These are phyloP conservation scores for Trypanosoma melophagium DNA, from an alignment of 208 protist genomes.

Conservation along the genomic window DNA sequence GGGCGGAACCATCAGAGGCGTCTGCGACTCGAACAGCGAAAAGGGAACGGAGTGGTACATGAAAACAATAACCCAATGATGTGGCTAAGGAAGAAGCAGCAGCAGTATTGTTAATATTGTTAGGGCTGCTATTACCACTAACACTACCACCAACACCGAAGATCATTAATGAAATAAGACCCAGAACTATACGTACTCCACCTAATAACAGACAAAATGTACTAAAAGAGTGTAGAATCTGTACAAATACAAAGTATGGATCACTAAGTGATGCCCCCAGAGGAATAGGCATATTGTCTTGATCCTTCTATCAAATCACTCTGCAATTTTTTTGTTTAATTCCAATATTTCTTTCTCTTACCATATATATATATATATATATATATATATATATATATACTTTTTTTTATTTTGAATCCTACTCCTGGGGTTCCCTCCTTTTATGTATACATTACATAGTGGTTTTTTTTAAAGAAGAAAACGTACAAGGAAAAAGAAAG, in stretches of 20 bases:
- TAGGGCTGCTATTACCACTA: too few species aligned
- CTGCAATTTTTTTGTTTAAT: not conserved
- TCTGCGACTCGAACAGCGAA: constrained; percentile 34
- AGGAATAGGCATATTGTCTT: constrained; percentile 48
- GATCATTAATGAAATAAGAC: constrained; percentile 30
- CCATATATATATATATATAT: too few species aligned
- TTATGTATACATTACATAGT: too few species aligned
- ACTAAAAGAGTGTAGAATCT: constrained; percentile 65
- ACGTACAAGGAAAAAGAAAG: too few species aligned
- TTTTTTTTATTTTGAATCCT: too few species aligned
- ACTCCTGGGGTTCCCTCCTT: too few species aligned
- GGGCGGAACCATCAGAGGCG: constrained; percentile 13
- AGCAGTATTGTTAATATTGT: too few species aligned
- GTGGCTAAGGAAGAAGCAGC: not conserved
- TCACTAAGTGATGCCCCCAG: constrained; percentile 51
- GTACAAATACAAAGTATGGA: constrained; percentile 56
- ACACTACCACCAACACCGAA: not conserved
- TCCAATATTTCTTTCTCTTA: not conserved
- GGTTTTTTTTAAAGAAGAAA: too few species aligned
- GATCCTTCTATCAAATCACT: not conserved
- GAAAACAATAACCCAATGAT: constrained; percentile 36
- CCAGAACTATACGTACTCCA: constrained; percentile 38
- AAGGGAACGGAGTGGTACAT: constrained; percentile 54
- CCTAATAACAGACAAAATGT: constrained; percentile 59
- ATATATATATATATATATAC: too few species aligned